Evolutionary conservation across 1,284 basidiomycete species (phyloP), one percentile per base, ranked within the genome.

Genomic region (Coniferiporia weirii): DNA sequence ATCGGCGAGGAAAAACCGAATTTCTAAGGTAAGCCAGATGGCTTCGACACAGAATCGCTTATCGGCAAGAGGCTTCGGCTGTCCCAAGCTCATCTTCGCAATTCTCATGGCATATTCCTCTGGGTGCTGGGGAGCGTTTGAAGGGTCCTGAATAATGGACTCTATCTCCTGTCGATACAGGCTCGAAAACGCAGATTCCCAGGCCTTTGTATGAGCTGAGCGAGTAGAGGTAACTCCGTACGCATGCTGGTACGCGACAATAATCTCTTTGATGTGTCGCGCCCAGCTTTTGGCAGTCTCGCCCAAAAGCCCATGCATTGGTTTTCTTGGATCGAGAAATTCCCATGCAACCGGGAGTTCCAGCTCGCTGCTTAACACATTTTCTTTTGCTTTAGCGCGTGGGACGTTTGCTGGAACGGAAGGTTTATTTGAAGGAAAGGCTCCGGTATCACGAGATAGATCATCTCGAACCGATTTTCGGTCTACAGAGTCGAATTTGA

Each of bases 31-130:
- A 1, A 70, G 60, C 75, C 78, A 79, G 63, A 82, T 76, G 0
- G 80, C 80, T 65, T 84, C 82, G 10, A 82, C 75, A 20, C 75
- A 65, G 68, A 79, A 83, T n/a, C 80, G 75, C 48, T 74, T 74
- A 67, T 84, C 81, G 0, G 80, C 80, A 4, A 73, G 72, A 12
- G 82, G 83, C 32, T 74, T 77, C 0, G 79, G 76, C 59, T 79
- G 78, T 0, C 83, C 83, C n/a, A 82, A 71, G 44, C 76, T 73
- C 61, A 75, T 70, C 49, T 70, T 74, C 3, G 81, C 81, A 49
- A 74, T 69, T 2, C 71, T 69, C 71, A 83, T 73, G 0, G 81
- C 81, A 59, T 75, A 66, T 57, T 79, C 76, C 34, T 75, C 67
- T 0, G 77, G 79, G 49, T 70, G 65, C 13, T 71, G 65, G 0